Percentiles rank a stretch among this genome's conserved stretches.
These are phyloP conservation scores for Fusarium torulosum DNA, from an alignment of 2,329 filamentous ascomycete genomes.

Conservation along the genomic window DNA sequence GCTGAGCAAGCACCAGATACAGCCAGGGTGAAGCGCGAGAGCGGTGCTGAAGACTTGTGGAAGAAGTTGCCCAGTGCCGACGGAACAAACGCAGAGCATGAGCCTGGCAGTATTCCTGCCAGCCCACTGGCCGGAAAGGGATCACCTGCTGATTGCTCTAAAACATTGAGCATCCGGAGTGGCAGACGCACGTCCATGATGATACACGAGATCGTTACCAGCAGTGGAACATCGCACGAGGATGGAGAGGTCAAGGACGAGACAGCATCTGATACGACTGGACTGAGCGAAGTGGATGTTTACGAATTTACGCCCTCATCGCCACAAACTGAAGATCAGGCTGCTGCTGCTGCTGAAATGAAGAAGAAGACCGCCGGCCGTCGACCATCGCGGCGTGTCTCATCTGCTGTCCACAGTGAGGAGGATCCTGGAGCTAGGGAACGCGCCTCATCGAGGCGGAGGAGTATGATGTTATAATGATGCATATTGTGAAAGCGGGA, in stretches of 20 bases:
- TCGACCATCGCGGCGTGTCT: conserved; percentile 55
- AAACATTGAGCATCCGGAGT: conserved; percentile 55
- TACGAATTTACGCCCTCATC: conserved; percentile 68
- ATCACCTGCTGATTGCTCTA: conserved; percentile 48
- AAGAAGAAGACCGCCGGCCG: conserved; percentile 50
- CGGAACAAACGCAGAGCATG: conserved; percentile 18
- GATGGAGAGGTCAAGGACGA: conserved; percentile 33
- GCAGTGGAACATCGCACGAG: conserved; percentile 25
- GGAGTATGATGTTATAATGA: conserved; percentile 71
- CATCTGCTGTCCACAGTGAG: conserved; percentile 55
- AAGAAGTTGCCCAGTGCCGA: conserved; percentile 47
- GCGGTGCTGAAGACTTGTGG: conserved; percentile 49
- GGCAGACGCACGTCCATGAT: conserved; percentile 57
- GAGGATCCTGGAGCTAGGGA: conserved; percentile 49
- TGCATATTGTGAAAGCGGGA: conserved; percentile 35
- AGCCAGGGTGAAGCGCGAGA: conserved; percentile 52
- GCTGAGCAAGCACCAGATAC: conserved; percentile 48
- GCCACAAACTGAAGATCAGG: conserved; percentile 54
- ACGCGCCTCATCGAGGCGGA: conserved; percentile 58
- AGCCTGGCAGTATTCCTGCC: conserved; percentile 45
- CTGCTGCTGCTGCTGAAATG: conserved; percentile 36
- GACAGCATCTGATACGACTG: conserved; percentile 37
- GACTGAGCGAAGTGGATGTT: conserved; percentile 58
- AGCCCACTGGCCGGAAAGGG: conserved; percentile 61
- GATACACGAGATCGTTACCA: conserved; percentile 27